Conservation (phyloP, 257 asterid species). For the Scutellaria minor region DNA sequence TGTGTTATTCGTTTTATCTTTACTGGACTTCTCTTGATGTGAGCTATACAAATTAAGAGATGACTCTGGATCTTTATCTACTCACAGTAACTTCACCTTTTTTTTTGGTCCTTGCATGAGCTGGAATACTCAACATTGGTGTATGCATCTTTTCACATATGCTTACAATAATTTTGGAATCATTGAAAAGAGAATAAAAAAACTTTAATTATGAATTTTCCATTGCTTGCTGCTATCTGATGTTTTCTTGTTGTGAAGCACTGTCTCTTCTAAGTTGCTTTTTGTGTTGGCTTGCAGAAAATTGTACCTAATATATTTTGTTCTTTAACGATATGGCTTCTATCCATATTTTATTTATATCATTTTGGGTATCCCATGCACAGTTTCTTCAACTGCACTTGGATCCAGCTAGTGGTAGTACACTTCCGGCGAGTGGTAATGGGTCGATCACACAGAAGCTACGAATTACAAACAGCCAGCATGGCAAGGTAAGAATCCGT, state of each 20-base stretch:
- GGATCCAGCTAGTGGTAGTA: slow-evolving; percentile 91
- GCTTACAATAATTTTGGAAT: slow-evolving; percentile 5
- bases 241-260: slow-evolving; percentile 1
- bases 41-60: slow-evolving; percentile 13
- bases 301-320: slow-evolving; percentile 11
- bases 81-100: slow-evolving; percentile 1
- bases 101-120: slow-evolving; percentile 20
- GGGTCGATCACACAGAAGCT: slow-evolving; percentile 79
- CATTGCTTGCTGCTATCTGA: slow-evolving; percentile 17
- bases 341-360: neutral
- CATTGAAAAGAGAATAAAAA: slow-evolving; percentile 6
- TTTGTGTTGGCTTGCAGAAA: neutral
- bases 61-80: slow-evolving; percentile 23
- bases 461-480: slow-evolving; percentile 82
- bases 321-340: neutral
- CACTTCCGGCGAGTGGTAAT: slow-evolving; percentile 71
- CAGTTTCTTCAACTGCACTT: slow-evolving; percentile 97
- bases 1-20: slow-evolving; percentile 3
- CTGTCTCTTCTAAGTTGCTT: slow-evolving; percentile 8
- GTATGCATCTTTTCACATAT: neutral
- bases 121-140: slow-evolving; percentile 11
- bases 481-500: slow-evolving; percentile 70
- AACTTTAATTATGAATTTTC: neutral
- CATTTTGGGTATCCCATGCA: slow-evolving; percentile 32
- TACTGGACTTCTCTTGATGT: slow-evolving; percentile 6